Evolutionary conservation across 192 early-diverging fungal species (phyloP).

Genomic region (Jimgerdemannia flammicorona): DNA sequence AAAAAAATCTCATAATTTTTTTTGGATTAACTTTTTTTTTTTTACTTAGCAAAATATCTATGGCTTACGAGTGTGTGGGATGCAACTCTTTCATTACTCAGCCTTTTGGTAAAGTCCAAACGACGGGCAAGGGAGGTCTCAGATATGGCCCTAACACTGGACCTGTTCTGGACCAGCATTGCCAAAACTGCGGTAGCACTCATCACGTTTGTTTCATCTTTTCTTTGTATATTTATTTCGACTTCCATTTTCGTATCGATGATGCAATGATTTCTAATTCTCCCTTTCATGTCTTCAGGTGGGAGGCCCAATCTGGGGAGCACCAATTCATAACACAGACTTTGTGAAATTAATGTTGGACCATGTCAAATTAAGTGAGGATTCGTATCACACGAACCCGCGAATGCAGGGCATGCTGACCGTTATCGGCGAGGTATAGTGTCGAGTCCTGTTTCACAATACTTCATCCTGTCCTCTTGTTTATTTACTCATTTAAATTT

Average conservation of each 20-base stretch:
- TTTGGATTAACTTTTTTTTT: neutral
- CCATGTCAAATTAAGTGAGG: conserved; percentile 54
- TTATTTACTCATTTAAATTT: neutral
- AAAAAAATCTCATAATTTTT: too few relatives aligned
- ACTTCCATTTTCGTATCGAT: too few relatives aligned
- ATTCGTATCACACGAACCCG: conserved; percentile 72
- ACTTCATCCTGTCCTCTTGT: neutral
- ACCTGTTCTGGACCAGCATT: conserved; percentile 55
- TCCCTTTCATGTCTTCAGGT: conserved; percentile 41
- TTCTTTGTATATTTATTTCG: neutral
- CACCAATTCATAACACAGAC: conserved; percentile 73
- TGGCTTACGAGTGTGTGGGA: conserved; percentile 83
- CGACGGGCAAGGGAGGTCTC: conserved; percentile 49
- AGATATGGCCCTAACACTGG: conserved; percentile 64
- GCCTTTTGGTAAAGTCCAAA: conserved; percentile 62
- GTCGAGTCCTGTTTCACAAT: conserved; percentile 1
- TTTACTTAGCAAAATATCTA: conserved; percentile 61
- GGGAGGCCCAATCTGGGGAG: conserved; percentile 92
- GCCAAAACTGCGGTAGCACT: conserved; percentile 69
- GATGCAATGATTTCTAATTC: neutral
- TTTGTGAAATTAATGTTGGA: conserved; percentile 85
- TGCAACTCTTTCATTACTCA: conserved; percentile 76
- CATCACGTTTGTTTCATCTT: conserved; percentile 56
- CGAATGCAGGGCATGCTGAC: conserved; percentile 97
- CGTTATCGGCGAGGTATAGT: conserved; percentile 73